Conservation (phyloP, 129 eudicot species). For the Chrysanthemum lavandulifolium region DNA sequence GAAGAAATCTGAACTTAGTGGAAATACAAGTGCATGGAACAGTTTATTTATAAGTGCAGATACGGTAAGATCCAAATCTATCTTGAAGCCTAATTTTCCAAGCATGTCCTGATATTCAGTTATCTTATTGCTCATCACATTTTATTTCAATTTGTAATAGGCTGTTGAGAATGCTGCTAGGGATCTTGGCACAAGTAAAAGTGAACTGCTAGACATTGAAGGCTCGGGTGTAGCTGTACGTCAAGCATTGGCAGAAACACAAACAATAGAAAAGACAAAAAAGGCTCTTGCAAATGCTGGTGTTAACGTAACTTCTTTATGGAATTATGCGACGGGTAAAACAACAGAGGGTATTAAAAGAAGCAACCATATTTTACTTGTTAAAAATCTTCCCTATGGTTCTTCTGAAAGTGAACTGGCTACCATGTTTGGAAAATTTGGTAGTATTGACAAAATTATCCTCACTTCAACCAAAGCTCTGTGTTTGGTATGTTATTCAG, state of each 20-base stretch:
- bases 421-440: constrained; percentile 78
- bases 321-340: constrained; percentile 56
- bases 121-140: not conserved
- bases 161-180: constrained; percentile 85
- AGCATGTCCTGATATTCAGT: constrained; percentile 6
- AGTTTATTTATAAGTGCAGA: constrained; percentile 88
- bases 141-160: constrained; percentile 27
- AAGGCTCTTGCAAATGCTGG: constrained; percentile 88
- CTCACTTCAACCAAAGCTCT: constrained; percentile 84
- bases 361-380: constrained; percentile 85
- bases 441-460: constrained; percentile 77
- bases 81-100: constrained; percentile 12
- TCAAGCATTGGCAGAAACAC: constrained; percentile 79
- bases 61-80: constrained; percentile 51
- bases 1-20: constrained; percentile 81
- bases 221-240: constrained; percentile 75
- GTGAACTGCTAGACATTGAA: constrained; percentile 74
- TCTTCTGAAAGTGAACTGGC: constrained; percentile 85
- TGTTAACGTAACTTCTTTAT: constrained; percentile 69
- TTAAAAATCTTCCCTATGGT: constrained; percentile 82
- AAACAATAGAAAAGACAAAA: constrained; percentile 82
- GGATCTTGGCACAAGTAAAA: constrained; percentile 77
- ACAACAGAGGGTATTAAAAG: constrained; percentile 59
- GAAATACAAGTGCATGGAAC: constrained; percentile 88
- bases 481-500: constrained; percentile 61